phyloP scores from a whole-genome alignment of 345 rosid genomes.

The Populus davidiana region DNA sequence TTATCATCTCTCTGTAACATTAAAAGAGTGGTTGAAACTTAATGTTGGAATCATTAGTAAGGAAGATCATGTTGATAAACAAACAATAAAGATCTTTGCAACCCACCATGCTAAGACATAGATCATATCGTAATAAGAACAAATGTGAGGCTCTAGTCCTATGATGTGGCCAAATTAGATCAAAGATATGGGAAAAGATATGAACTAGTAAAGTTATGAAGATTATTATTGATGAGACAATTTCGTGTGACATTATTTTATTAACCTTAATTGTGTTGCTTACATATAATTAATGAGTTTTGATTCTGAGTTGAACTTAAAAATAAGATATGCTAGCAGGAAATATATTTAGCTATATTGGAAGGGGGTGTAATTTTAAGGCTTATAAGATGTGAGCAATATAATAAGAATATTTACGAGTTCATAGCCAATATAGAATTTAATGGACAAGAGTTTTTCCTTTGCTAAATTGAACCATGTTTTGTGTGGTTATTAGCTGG shows the following conservation, averaged over 20 bases:
- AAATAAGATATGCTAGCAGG: conserved; percentile 77
- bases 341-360: conserved; percentile 40
- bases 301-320: conserved; percentile 68
- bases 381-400: conserved; percentile 63
- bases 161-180: conserved; percentile 40
- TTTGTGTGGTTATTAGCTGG: conserved; percentile 70
- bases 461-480: conserved; percentile 63
- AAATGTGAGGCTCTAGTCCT: conserved; percentile 59
- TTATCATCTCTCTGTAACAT: conserved; percentile 45
- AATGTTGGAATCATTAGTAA: conserved; percentile 31
- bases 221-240: conserved; percentile 48
- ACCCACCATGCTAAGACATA: conserved; percentile 49
- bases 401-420: conserved; percentile 70
- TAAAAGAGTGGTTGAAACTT: conserved; percentile 56
- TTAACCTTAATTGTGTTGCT: conserved; percentile 60
- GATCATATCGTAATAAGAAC: conserved; percentile 36
- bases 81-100: conserved; percentile 15
- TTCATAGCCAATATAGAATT: conserved; percentile 70
- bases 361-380: conserved; percentile 44
- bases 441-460: conserved; percentile 46
- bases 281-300: conserved; percentile 71
- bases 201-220: conserved; percentile 41
- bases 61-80: conserved; percentile 33
- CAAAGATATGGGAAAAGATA: conserved; percentile 59
- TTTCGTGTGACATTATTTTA: conserved; percentile 68